Percentiles rank a stretch among this genome's conserved stretches.
phyloP scores from a whole-genome alignment of 2,329 filamentous ascomycete species.

The Beauveria medogensis region DNA sequence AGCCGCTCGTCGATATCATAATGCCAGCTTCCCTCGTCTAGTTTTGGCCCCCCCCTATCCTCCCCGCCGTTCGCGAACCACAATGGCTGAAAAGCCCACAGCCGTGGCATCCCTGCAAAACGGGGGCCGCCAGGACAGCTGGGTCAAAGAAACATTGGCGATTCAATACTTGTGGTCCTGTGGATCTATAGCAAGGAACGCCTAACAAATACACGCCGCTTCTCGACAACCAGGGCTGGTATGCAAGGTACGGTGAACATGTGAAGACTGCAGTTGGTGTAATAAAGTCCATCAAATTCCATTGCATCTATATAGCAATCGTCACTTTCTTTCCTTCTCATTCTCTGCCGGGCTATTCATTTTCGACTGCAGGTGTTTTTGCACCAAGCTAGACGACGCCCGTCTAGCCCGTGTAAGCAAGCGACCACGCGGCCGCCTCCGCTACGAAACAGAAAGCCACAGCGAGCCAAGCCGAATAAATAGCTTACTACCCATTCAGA shows the following conservation, averaged over 20 bases:
- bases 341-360: neutral
- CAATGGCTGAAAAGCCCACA: neutral
- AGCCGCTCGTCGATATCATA: too few species aligned
- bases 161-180: neutral
- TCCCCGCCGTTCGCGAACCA: neutral
- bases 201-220: too few species aligned
- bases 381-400: neutral
- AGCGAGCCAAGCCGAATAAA: too few species aligned
- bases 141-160: neutral
- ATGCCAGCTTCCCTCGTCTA: too few species aligned
- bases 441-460: neutral
- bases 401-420: neutral
- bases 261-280: neutral
- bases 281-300: too few species aligned
- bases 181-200: neutral
- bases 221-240: neutral
- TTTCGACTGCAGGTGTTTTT: neutral
- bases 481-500: neutral
- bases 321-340: neutral
- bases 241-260: neutral
- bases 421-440: neutral
- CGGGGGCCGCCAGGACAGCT: neutral
- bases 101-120: neutral
- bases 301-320: too few species aligned
- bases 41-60: too few species aligned